Evolutionary conservation across 2,329 filamentous ascomycete genomes (phyloP), one percentile per base, ranked within the genome.

Genomic region (Volutella citrinella): DNA sequence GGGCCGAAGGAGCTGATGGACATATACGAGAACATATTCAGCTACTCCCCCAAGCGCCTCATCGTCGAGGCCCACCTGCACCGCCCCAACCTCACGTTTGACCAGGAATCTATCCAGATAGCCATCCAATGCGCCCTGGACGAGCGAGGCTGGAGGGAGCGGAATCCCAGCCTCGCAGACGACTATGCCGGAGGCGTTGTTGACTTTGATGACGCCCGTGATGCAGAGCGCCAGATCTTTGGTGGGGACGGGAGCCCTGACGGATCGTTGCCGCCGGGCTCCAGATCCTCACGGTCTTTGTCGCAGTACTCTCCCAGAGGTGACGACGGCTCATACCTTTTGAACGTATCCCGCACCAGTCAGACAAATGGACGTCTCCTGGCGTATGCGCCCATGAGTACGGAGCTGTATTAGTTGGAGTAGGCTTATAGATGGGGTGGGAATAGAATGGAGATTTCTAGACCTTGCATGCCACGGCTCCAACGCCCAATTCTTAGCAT

Each of bases 1-100:
- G 59, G 63, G 5, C 74, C 74, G 0, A 53, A 62, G 10, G 61
- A 72, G 34, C 60, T 78, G n/a, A 63, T 73, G 42, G 57, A 68
- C 39, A 64, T 75, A 36, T 62, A 76, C 26, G 61, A 68, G 18
- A 63, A 68, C 33, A 64, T 64, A 13, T 68, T 69, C 48, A 63
- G 58, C 33, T 72, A 69, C 26, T 65, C 66, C 15, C 68, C 66
- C 29, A 56, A 55, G 19, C 65, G 65, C 9, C 64, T 75, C 8
- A 61, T 75, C 10, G 45, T 51, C 6, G 64, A 66, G 33, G 59
- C 72, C 5, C 61, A 57, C 6, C 44, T 61, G 5, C 57, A 57
- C 10, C 63, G 66, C 14, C 63, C 65, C 4, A 56, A 58, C 25
- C 69, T 76, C 29, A 63, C 60, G 9, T 59, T 61, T 21, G 70